Base-by-base conservation (phyloP, 495 filamentous ascomycete species). In the Hypoxylon rickii region DNA sequence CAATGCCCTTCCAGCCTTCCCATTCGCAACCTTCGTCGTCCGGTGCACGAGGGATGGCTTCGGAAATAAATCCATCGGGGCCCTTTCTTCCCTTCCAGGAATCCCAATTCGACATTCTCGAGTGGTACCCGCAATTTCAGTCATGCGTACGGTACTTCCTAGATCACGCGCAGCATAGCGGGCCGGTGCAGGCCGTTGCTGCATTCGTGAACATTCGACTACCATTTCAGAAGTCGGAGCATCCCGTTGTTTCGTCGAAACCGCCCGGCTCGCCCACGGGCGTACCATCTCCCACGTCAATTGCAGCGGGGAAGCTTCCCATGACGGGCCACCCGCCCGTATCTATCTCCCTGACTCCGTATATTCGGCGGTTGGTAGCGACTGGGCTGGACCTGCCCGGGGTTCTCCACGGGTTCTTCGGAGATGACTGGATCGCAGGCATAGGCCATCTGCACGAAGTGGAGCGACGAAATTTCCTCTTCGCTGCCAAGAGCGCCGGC, bases 41-140 rank as follows among this genome's bases (percentile, higher is more conserved):
- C 37, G 50, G 57, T 3, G 37, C 47, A 39, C 45, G 59, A 18
- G 50, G 48, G 15, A 57, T 59, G 43, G 47, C 59, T 22, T 31
- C 58, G 7, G 60, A 58, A 13, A 57, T 63, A 22, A 48, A 57
- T n/a, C 46, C 58, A 7, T 40, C 56, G 10, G 53, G 50, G 3
- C 51, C 56, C 17, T 68, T 68, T 13, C 44, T 64, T 7, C 68
- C 72, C 20, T 74, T 76, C 33, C 55, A 70, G 42, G 71, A 75
- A 39, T 61, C 64, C 19, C 66, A 73, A 36, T 90, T 91, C 69
- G 93, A 96, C 70, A 87, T 97, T 51, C 84, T 97, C 68, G 88
- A 90, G 51, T 98, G 94, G 94, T 89, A 96, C 66, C 90, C 92
- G 12, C 84, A 87, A 42, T 96, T 96, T 72, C 89, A 93, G 69